Base-by-base conservation (phyloP, 768 basidiomycete genomes). In the Mycena indigotica region DNA sequence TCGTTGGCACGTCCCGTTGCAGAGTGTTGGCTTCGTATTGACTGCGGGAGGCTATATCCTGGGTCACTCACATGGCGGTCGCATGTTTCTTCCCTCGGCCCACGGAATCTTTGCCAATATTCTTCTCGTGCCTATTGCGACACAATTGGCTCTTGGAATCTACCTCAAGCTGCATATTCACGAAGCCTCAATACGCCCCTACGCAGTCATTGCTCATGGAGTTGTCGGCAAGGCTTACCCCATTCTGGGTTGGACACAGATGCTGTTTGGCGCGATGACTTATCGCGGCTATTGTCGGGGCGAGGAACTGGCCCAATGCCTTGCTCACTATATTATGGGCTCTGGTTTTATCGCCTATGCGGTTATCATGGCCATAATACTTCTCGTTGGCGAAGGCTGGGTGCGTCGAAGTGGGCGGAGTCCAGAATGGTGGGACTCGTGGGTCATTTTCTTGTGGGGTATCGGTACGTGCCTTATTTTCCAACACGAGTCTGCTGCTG, bases 101-200 rank as follows among this genome's bases (percentile, higher is more conserved):
- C 95, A 97, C 68, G 89, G 86, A 4, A 70, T 72, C 13, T 85
- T 89, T 63, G 88, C 87, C 19, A 83, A 80, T 32, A 74, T 94
- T 48, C 75, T 89, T 19, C 73, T 90, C 62, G 49, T 85, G 32
- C 86, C 91, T 16, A 84, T 95, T 35, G 63, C 80, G 15, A 62
- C 76, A 1, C 95, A 97, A 73, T 75, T 90, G 12, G 64, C 70
- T 23, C 75, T 93, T 48, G 95, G 95, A 3, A 82, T 93, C 41
- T 98, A 96, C 73, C 86, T 98, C 64, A 97, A 96, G 73, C 75
- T 95, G 5, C 95, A 97, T 70, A 87, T 97, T 25, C 81, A 95
- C 60, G 92, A 96, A 72, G 78, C 79, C 57, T 83, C 86, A 1
- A 60, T 87, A 10, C 80, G 95, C 38, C 89, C 88, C 1, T 89